Base-by-base conservation (phyloP, 1,139 yeast species). In the Blastobotrys serpentis region DNA sequence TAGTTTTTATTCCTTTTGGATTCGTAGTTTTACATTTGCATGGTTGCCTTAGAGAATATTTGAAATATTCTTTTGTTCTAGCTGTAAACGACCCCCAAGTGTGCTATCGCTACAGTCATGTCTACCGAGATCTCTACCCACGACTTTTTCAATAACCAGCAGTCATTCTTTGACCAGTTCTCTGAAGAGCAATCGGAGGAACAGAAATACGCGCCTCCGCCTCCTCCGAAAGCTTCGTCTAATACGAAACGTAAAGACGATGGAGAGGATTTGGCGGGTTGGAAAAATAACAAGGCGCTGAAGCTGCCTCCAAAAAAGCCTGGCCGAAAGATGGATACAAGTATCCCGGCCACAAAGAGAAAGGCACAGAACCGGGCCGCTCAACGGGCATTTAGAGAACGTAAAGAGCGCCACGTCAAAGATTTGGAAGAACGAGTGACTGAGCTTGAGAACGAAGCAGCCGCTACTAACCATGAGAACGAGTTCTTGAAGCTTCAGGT, bases 291-390 rank as follows among this genome's bases (percentile, higher is more conserved):
- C 49, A 13, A 49, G 47, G 45, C 46, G 37, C 14, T 33, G 19
- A 33, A 33, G 37, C 21, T 33, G 49, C 45, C 40, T 4, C 40
- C 30, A 16, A 56, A 52, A 47, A 76, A 75, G 56, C 82, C 84
- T 0, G 86, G 86, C 2, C 76, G 96, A 54, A 88, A 86, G 70
- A 89, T 86, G 0, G 72, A 84, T 49, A 85, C 82, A 14, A 77
- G 84, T 2, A 95, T 86, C 64, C 96, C 96, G 2, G 78, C 74
- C 57, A 81, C 82, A 60, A 90, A 88, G 73, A 76, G 98, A 59
- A 88, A 96, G 17, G 98, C 97, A 1, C 98, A 92, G 69, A 92
- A 92, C 67, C 77, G 98, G 62, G 97, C 97, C 5, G 98, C 98
- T 17, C 98, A 92, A 69, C 75, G 98, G 50, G 98, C 98, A 7